These are phyloP conservation scores for Bryoerythrophyllum caledonicum DNA, from an alignment of 225 moss, liverwort and hornwort species.

Conservation along the genomic window DNA sequence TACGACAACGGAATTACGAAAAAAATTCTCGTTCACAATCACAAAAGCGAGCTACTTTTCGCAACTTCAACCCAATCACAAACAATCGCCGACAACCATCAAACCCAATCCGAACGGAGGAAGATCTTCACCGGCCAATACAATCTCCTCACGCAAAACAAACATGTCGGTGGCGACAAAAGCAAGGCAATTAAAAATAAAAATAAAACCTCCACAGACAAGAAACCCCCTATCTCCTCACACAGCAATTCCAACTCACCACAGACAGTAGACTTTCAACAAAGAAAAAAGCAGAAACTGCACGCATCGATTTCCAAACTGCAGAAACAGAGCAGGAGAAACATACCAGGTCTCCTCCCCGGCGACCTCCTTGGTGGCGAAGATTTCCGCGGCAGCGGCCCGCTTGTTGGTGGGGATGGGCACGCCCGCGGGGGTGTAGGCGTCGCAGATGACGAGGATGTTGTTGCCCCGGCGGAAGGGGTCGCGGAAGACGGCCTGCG, in stretches of 20 bases:
- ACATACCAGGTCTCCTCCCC: background rate
- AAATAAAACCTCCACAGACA: background rate
- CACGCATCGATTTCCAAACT: background rate
- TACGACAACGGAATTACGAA: background rate
- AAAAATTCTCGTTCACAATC: background rate
- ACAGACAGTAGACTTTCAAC: no score
- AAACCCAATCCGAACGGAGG: background rate
- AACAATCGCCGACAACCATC: background rate
- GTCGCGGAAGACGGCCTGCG: slow-evolving; percentile 59
- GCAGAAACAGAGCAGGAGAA: background rate
- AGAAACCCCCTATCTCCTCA: background rate
- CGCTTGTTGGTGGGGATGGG: slow-evolving; percentile 69
- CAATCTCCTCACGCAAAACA: background rate
- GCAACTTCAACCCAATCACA: background rate
- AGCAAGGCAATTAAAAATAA: no score
- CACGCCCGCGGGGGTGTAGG: slow-evolving; percentile 56
- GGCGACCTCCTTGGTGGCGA: slow-evolving; percentile 37
- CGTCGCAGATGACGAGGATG: slow-evolving; percentile 67
- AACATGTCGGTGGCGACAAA: background rate
- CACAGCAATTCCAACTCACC: no score
- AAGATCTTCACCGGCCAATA: background rate
- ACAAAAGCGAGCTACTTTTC: background rate
- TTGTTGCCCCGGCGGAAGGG: slow-evolving; percentile 67
- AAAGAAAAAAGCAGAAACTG: no score
- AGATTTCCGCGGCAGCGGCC: slow-evolving; percentile 57